Evolutionary conservation across 345 rosid genomes (phyloP).

Genomic region (Nephelium lappaceum): DNA sequence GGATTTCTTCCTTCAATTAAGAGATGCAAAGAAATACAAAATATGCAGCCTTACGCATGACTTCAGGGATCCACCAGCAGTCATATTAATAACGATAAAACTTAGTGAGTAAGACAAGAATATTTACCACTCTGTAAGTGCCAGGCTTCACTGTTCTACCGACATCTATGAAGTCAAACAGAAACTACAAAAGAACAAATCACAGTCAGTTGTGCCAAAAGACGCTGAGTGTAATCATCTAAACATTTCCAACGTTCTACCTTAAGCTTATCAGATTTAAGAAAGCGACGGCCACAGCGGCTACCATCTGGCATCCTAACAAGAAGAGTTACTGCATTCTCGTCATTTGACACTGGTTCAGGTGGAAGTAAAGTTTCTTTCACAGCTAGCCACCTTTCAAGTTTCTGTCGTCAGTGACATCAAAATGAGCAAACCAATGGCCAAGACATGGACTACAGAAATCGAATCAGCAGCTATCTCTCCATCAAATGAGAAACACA

Average conservation of each 20-base stretch:
- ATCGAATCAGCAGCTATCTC: background rate
- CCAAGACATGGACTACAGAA: slow-evolving; percentile 3
- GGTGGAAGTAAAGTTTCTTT: slow-evolving; percentile 49
- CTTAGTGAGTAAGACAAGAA: slow-evolving; percentile 1
- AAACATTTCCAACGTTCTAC: slow-evolving; percentile 36
- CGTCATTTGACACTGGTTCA: slow-evolving; percentile 67
- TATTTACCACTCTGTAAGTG: slow-evolving; percentile 73
- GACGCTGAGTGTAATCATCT: background rate
- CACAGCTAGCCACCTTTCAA: slow-evolving; percentile 36
- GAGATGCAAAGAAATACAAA: background rate
- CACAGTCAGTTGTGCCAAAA: slow-evolving; percentile 25
- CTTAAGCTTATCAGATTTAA: slow-evolving; percentile 78
- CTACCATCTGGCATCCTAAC: slow-evolving; percentile 82
- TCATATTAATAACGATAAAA: background rate
- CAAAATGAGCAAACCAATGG: slow-evolving; percentile 11
- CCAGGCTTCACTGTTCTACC: slow-evolving; percentile 62
- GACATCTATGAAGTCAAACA: slow-evolving; percentile 75
- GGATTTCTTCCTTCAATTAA: background rate
- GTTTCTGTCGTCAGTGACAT: slow-evolving; percentile 41
- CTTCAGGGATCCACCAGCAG: background rate
- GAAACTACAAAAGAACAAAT: slow-evolving; percentile 44
- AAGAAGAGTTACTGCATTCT: slow-evolving; percentile 62
- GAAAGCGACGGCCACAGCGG: slow-evolving; percentile 80
- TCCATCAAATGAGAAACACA: background rate
- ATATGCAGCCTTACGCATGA: background rate